Evolutionary conservation across 495 filamentous ascomycete species (phyloP), one percentile per base, ranked within the genome.

Genomic region (Annulohypoxylon moriforme): DNA sequence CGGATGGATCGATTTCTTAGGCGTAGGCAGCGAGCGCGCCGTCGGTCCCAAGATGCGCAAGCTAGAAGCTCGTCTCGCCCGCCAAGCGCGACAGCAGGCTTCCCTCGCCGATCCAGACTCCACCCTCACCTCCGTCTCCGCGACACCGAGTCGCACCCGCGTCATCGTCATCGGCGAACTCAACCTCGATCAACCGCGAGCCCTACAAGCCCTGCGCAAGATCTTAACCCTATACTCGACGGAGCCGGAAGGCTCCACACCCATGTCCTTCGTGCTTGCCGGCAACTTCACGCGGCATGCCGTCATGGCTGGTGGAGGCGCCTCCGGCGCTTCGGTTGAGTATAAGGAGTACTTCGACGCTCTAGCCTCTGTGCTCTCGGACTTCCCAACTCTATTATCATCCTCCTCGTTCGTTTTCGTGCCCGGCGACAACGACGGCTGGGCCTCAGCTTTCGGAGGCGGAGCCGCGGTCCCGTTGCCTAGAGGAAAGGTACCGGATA

Each of bases 1-100:
- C 76, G 96, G 96, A 10, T 98, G 97, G 93, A 91, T 97, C 8
- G 96, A 99, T 75, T 98, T 98, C 77, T 80, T 97, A 0, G 96
- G 96, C 20, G 87, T 94, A 1, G 96, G 96, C 7, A 95, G 93
- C 68, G 94, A 97, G 77, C 91, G 94, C 56, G 93, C 93, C 24
- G 88, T 90, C 10, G 94, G 96, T 0, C 79, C 87, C 1, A 88
- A 89, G 10, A 97, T 99, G 93, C 88, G 93, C 36, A 91, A 85
- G 70, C 81, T 97, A 3, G 90, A 93, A 74, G 77, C 79, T 38
- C 69, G 81, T n/a, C 67, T 85, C n/a, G 67, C 82, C 1, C 80
- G 79, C 9, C 78, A 78, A 4, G 68, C 73, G 2, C 47, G 13
- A 14, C 5, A 47, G 2, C 52, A 40, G 22, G 14, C 60, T 2